phyloP scores from a whole-genome alignment of 768 basidiomycete species.

The Leucocoprinus leucothites region DNA sequence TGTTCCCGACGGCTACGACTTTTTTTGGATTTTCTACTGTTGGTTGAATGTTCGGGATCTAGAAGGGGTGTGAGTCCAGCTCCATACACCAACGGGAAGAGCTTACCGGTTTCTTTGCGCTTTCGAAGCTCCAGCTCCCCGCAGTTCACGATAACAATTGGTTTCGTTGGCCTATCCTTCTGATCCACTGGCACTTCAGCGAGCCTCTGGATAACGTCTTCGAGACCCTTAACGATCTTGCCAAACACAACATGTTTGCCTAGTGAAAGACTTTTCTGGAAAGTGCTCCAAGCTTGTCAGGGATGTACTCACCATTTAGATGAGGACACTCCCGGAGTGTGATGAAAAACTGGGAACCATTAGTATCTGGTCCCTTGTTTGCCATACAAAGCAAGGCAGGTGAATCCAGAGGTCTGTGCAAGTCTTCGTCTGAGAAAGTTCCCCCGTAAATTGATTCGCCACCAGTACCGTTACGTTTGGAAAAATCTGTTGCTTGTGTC shows the following conservation, averaged over 20 bases:
- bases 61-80: no score
- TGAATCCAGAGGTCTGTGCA: constrained; percentile 58
- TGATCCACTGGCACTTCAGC: constrained; percentile 66
- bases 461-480: constrained; percentile 74
- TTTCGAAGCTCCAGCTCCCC: constrained; percentile 73
- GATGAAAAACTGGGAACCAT: constrained; percentile 85
- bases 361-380: constrained; percentile 81
- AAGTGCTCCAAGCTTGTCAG: constrained; percentile 16
- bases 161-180: constrained; percentile 67
- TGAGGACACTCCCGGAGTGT: constrained; percentile 76
- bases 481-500: constrained; percentile 59
- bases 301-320: constrained; percentile 53
- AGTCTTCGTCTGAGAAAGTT: constrained; percentile 76
- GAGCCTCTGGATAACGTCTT: constrained; percentile 56
- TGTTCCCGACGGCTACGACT: constrained; percentile 13
- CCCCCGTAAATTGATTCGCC: constrained; percentile 82
- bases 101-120: constrained; percentile 30
- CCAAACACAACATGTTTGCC: constrained; percentile 55
- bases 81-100: no score
- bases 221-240: constrained; percentile 55
- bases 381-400: constrained; percentile 88
- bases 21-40: constrained; percentile 14
- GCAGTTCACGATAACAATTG: constrained; percentile 70
- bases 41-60: neutral
- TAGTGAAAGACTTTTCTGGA: constrained; percentile 17